Evolutionary conservation across 805 yeast species (phyloP).

Genomic region (Metschnikowia noctiluminum): DNA sequence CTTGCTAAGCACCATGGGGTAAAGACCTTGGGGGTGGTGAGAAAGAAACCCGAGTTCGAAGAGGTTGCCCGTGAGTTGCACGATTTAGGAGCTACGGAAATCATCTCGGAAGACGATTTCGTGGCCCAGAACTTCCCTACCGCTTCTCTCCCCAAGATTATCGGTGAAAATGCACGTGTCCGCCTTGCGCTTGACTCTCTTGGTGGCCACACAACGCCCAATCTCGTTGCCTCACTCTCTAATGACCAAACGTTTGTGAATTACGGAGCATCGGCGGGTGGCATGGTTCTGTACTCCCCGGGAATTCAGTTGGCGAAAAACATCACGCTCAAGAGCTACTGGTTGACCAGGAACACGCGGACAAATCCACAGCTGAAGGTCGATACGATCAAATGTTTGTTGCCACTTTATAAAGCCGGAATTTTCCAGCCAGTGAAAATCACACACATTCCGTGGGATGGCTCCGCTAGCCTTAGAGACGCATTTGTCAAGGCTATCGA

Average conservation of each 20-base stretch:
- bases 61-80: slow-evolving; percentile 21
- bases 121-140: slow-evolving; percentile 15
- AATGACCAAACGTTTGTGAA: slow-evolving; percentile 27
- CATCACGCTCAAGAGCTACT: slow-evolving; percentile 27
- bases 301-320: slow-evolving; percentile 30
- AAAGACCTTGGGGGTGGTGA: slow-evolving; percentile 26
- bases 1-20: slow-evolving; percentile 24
- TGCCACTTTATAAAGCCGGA: slow-evolving; percentile 57
- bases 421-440: slow-evolving; percentile 48
- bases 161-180: slow-evolving; percentile 21
- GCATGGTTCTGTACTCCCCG: slow-evolving; percentile 19
- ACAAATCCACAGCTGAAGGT: slow-evolving; percentile 55
- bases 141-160: slow-evolving; percentile 13
- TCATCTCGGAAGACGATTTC: slow-evolving; percentile 29
- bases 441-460: slow-evolving; percentile 34
- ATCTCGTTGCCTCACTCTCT: slow-evolving; percentile 24
- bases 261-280: slow-evolving; percentile 25
- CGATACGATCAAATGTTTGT: slow-evolving; percentile 50
- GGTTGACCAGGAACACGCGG: slow-evolving; percentile 28
- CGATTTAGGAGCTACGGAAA: slow-evolving; percentile 31
- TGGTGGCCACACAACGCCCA: slow-evolving; percentile 24
- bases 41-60: slow-evolving; percentile 23
- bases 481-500: slow-evolving; percentile 10
- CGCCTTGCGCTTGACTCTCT: slow-evolving; percentile 32
- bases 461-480: slow-evolving; percentile 10